Base-by-base conservation (phyloP, 164 flowering plant genomes). In the Macadamia integrifolia region DNA sequence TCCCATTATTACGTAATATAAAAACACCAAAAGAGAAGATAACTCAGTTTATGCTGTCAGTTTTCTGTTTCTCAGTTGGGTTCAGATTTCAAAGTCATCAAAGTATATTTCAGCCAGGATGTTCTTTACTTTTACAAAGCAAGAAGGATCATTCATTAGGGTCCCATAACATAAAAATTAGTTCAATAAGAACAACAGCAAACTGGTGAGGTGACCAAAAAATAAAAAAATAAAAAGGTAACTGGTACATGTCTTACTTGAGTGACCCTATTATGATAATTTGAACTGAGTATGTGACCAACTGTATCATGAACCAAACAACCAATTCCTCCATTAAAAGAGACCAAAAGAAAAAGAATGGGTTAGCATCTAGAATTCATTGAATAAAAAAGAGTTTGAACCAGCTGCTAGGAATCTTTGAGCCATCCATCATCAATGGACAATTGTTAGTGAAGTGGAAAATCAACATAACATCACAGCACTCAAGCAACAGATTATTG, bases 281-380 rank as follows among this genome's bases (percentile, higher is more conserved):
- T 90, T 49, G 75, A 72, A 67, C 96, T 92, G 31, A 87, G 65
- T 14, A 85, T 77, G 74, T 92, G 94, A 48, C 91, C 96, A 71
- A 90, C 79, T 52, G 96, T 88, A 75, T 92, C 96, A 69, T 90
- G 83, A 76, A 90, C 73, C 85, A 92, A 80, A 77, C 83, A 78
- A 11, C 89, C 77, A 65, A 86, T 59, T 61, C 98, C 98, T 66
- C 94, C 98, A 80, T 80, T 81, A 46, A 85, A 86, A 61, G 85
- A 75, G 31, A 89, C 86, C 96, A 89, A 56, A n/a, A 43, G 29
- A 68, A 59, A 43, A 62, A n/a, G 30, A 66, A 44, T 7, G 6
- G 23, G 52, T 44, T 3, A 28, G 29, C 17, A 43, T 29, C 50
- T 13, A 35, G 44, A 7, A 66, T 32, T 12, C 43, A 35, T 5